Evolutionary conservation across 257 asterid species (phyloP), one percentile per base, ranked within the genome.

Genomic region (Echites panduratus): DNA sequence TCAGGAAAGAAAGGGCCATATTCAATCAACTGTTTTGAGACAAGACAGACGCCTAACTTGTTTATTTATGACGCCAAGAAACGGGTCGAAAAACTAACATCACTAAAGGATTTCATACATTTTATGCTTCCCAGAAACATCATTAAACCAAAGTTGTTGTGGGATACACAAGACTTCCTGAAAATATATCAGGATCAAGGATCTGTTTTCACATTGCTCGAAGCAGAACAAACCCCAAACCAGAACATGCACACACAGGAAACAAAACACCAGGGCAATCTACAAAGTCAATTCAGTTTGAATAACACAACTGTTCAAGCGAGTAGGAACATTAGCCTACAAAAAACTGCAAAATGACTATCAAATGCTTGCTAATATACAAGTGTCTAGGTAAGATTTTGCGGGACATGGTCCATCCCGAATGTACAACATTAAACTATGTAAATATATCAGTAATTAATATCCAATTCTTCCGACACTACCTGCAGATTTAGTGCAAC

Each of bases 401-500:
- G 6, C 9, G 22, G 35, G 49, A 24, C 3, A n/a, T 12, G 11
- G 19, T 45, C 29, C 16, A 68, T 8, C 3, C 47, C 17, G n/a
- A 27, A 12, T 68, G 61, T 48, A 26, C 26, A 48, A 26, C 26
- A 48, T 4, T 45, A 66, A 48, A 47, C 24, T 43, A 40, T 17
- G 38, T 19, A 40, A 1, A 38, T 7, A n/a, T 38, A 29, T 61
- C 19, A 22, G 24, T 5, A 56, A 41, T 24, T 53, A 17, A n/a
- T 41, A 26, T 35, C 43, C 9, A 14, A 13, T 44, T 22, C 40
- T 68, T 49, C 35, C 17, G 14, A 35, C 66, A 53, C 45, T 38
- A 6, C 16, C 38, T 17, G 16, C n/a, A 58, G 16, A 17, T 52
- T 74, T 65, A 75, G 68, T 61, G 73, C 43, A 53, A 32, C 56